Evolutionary conservation across 148 eudicot genomes (phyloP), one percentile per base, ranked within the genome.

Genomic region (Cornus controversa): DNA sequence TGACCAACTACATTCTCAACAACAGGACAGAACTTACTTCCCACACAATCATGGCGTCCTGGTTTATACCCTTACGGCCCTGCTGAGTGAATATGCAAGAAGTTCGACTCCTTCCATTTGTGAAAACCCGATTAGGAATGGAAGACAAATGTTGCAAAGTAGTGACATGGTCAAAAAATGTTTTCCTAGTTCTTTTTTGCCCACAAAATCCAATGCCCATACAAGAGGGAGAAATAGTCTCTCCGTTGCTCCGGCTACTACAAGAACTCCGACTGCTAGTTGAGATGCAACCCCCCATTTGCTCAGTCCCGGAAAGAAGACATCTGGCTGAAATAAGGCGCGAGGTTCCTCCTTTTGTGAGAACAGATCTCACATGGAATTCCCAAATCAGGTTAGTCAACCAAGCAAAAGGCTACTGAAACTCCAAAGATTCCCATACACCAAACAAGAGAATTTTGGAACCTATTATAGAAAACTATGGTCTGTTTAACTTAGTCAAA

Each of bases 11-110:
- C n/a, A 63, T 28, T 26, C 40, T 20, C 26, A 63, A 73, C 27
- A 75, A 6, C 60, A 37, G 34, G 36, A 34, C 5, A 31, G 53
- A 54, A 89, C 96, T 86, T 84, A 96, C 98, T 85, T 96, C 99
- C 99, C 99, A 96, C 66, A 93, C 99, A 75, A 96, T 88, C 99
- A 96, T 96, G 74, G 99, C 97, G 82, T 96, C 99, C 81, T 96
- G 99, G 81, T 96, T 93, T 78, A 96, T 84, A 57, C 99, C 99
- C 82, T 96, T 96, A 26, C 99, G 98, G 53, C 99, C 99, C 77
- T 96, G 99, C 79, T 93, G 98, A 66, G 99, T 96, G 81, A 87
- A 96, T 80, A 96, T 85, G 85, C 99, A 96, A 27, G 98, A 96
- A 85, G 87, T 87, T 42, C 88, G 86, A 70, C 91, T 91, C 85